A percentile compares a stretch with the other conserved stretches of the same genome.
phyloP scores from a whole-genome alignment of 1,284 basidiomycete species.

The Tylopilus sp. region DNA sequence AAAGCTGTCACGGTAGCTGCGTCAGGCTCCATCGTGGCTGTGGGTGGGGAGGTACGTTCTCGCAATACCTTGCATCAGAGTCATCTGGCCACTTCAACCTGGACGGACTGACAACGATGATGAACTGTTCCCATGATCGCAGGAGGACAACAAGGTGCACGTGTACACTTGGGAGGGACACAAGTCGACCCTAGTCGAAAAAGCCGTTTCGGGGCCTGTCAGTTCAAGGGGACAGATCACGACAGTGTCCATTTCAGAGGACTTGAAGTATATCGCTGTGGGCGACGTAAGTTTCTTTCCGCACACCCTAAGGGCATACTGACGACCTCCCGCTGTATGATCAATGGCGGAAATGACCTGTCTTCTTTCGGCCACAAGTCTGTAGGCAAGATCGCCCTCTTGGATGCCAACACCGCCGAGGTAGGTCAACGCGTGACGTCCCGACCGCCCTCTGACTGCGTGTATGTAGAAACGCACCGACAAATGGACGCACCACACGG shows the following conservation, averaged over 20 bases:
- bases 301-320: neutral
- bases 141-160: slow-evolving; percentile 79
- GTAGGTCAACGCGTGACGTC: slow-evolving; percentile 42
- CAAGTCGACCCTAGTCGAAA: slow-evolving; percentile 59
- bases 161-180: slow-evolving; percentile 80
- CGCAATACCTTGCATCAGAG: neutral
- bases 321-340: neutral
- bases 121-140: neutral
- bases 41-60: slow-evolving; percentile 77
- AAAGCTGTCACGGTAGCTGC: slow-evolving; percentile 70
- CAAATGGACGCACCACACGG: slow-evolving; percentile 92
- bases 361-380: slow-evolving; percentile 57
- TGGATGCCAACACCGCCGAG: slow-evolving; percentile 73
- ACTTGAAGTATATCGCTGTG: slow-evolving; percentile 80
- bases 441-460: neutral
- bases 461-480: slow-evolving; percentile 26
- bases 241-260: slow-evolving; percentile 84
- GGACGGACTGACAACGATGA: slow-evolving; percentile 1
- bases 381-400: slow-evolving; percentile 84
- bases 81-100: neutral
- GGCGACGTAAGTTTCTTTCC: slow-evolving; percentile 73
- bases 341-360: too few species aligned
- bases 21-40: slow-evolving; percentile 65
- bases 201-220: slow-evolving; percentile 73
- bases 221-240: slow-evolving; percentile 71